Base-by-base conservation (phyloP, 2,329 filamentous ascomycete genomes). In the Aureobasidium sp. region DNA sequence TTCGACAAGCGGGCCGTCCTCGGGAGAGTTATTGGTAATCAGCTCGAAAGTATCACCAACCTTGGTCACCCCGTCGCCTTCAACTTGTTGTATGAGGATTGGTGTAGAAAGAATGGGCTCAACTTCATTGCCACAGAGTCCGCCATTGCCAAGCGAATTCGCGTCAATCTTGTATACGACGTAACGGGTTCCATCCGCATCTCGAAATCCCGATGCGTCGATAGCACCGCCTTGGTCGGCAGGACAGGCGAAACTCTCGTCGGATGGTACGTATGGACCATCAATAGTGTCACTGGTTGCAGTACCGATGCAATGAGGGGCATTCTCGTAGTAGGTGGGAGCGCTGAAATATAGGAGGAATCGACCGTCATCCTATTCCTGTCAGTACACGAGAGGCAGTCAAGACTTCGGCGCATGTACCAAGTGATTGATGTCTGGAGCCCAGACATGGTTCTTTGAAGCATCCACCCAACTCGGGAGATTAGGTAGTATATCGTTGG, bases 261-360 rank as follows among this genome's bases (percentile, higher is more conserved):
- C 44, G 34, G 66, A 63, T 25, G 68, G 63, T 15, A 64, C 44
- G 60, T 67, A 71, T 1, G 69, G 68, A 25, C 69, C 69, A 16
- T 64, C 59, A 44, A 71, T 64, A 4, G 59, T 42, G 29, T 65
- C 54, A 29, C 65, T 63, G 9, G 54, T 65, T 2, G 69, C 69
- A 7, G 69, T 67, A 50, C 69, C 69, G 16, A 71, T 62, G 49
- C 69, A 70, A 61, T 70, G 68, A 10, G 65, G 67, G 1, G 66
- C 67, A 15, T 63, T 67, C 4, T 44, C 48, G 29, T 41, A 25
- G 15, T 39, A 59, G 11, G 66, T 66, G 15, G 68, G 64, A 9
- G 68, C 69, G n/a, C 64, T 67, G 65, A 67, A 70, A 61, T 70
- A 70, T 62, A 71, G 64, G n/a, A 69, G 59, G 57, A 67, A 71